Evolutionary conservation across 2,329 filamentous ascomycete species (phyloP).

Genomic region (Verticillium dahliae): DNA sequence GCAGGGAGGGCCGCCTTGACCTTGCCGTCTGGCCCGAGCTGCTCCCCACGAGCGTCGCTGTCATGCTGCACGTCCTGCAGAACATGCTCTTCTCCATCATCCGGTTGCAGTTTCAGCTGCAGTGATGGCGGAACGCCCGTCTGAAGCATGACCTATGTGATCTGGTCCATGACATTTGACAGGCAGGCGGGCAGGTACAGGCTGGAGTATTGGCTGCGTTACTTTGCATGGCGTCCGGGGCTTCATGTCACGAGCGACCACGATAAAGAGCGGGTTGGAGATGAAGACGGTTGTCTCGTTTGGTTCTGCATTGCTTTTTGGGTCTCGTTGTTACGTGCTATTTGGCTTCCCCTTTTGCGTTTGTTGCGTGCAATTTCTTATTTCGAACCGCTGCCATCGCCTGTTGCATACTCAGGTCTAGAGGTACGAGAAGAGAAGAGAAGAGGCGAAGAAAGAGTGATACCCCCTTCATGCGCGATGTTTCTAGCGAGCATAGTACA

Average conservation of each 20-base stretch:
- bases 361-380: not conserved
- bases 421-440: constrained; percentile 1
- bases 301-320: not conserved
- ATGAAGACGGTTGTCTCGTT: not conserved
- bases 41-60: constrained; percentile 57
- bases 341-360: not conserved
- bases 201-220: no score
- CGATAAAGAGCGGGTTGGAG: not conserved
- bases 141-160: not conserved
- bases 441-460: constrained; percentile 4
- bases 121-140: not conserved
- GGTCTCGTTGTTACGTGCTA: not conserved
- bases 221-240: no score
- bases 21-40: constrained; percentile 61
- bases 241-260: no score
- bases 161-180: no score
- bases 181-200: no score
- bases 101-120: constrained; percentile 47
- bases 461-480: constrained; percentile 5
- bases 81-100: constrained; percentile 69
- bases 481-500: not conserved
- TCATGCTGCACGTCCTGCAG: constrained; percentile 62
- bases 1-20: constrained; percentile 58
- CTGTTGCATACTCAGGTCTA: not conserved
- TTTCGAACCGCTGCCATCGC: not conserved